Conservation (phyloP, 768 basidiomycete genomes). For the Sporobolomyces phaffii region DNA sequence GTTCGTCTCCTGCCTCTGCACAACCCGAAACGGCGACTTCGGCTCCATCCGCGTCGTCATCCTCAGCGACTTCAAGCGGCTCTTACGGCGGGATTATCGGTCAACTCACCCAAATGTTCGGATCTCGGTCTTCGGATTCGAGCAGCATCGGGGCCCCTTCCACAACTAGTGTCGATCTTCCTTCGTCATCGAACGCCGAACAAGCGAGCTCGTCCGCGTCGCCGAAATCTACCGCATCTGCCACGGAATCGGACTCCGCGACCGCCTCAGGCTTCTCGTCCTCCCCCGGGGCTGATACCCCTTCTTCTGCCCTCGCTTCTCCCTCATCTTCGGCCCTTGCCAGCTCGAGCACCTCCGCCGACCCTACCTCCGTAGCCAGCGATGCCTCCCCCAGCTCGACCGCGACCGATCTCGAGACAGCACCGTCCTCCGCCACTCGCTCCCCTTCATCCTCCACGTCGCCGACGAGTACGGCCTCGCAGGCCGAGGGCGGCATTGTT, state of each 20-base stretch:
- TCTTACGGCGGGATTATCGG: slow-evolving; percentile 13
- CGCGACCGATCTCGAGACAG: too few species aligned
- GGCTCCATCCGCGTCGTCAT: not conserved
- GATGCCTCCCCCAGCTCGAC: too few species aligned
- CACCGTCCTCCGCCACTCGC: too few species aligned
- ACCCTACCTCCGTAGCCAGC: too few species aligned
- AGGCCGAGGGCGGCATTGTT: not conserved
- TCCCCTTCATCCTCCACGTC: not conserved
- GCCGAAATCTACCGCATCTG: too few species aligned
- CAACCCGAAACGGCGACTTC: not conserved
- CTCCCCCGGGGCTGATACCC: not conserved
- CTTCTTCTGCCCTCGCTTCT: not conserved
- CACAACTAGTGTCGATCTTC: too few species aligned
- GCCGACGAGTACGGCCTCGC: not conserved
- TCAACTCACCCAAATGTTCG: slow-evolving; percentile 8
- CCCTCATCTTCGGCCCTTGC: not conserved
- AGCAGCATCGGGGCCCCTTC: not conserved
- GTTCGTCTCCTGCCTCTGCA: not conserved
- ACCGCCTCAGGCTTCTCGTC: not conserved
- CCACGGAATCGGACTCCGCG: too few species aligned
- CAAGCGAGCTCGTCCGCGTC: too few species aligned
- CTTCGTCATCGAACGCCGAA: too few species aligned
- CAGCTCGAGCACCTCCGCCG: not conserved
- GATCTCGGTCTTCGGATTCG: not conserved
- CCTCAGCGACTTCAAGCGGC: not conserved